A percentile compares a stretch with the other conserved stretches of the same genome.
Evolutionary conservation across 176 grass and related monocot genomes (phyloP).

Genomic region (Tillandsia fasciculata): DNA sequence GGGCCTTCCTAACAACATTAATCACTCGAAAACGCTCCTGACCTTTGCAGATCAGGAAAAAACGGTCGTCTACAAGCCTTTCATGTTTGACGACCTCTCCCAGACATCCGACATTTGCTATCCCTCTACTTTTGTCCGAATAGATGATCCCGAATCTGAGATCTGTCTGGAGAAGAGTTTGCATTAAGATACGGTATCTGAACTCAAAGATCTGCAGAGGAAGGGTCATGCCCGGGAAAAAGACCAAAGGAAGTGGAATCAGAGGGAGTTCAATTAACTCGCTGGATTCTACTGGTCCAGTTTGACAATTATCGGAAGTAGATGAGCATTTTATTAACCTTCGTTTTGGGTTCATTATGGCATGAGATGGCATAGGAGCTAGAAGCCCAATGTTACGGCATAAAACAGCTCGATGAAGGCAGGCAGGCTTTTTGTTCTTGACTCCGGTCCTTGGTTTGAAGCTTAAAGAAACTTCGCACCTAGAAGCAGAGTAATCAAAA

Average conservation of each 20-base stretch:
- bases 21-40: constrained; percentile 1
- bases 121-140: not conserved
- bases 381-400: not conserved
- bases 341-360: not conserved
- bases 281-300: not conserved
- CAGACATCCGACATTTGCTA: not conserved
- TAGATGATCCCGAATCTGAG: constrained; percentile 10
- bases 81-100: constrained; percentile 3
- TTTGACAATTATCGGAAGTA: not conserved
- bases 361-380: not conserved
- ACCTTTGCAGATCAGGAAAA: not conserved
- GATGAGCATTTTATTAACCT: not conserved
- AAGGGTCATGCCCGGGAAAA: constrained; percentile 1
- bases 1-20: not conserved
- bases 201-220: constrained; percentile 13
- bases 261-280: constrained; percentile 11
- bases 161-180: constrained; percentile 8
- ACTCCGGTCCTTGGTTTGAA: not conserved
- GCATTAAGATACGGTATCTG: constrained; percentile 10
- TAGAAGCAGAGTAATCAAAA: not conserved
- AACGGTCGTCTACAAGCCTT: constrained; percentile 5
- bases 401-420: not conserved
- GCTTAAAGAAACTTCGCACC: not conserved
- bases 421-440: not conserved
- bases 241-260: constrained; percentile 8